Conservation (phyloP, 768 basidiomycete genomes). For the Boletellus emodensis region DNA sequence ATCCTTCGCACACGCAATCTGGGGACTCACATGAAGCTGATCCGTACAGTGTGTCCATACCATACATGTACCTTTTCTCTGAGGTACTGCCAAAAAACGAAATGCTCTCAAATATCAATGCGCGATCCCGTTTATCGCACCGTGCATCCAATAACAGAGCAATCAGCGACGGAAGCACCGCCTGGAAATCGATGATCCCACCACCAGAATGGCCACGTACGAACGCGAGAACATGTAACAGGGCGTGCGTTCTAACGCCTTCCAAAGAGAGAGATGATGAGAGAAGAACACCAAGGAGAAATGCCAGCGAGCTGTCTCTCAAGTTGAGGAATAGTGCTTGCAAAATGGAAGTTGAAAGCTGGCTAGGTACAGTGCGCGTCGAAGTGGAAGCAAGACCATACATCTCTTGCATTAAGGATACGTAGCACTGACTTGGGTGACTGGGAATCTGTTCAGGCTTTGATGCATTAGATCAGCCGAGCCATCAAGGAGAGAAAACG, state of each 20-base stretch:
- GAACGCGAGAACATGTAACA: conserved; percentile 78
- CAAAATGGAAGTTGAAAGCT: conserved; percentile 54
- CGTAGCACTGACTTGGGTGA: conserved; percentile 40
- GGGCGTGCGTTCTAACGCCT: conserved; percentile 48
- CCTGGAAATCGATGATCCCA: conserved; percentile 72
- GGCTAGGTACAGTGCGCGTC: conserved; percentile 36
- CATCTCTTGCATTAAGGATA: conserved; percentile 56
- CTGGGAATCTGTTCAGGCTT: conserved; percentile 11
- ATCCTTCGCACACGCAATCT: neutral
- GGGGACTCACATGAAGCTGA: conserved; percentile 45
- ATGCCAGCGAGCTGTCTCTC: conserved; percentile 66
- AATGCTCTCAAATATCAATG: conserved; percentile 52
- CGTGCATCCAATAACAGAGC: conserved; percentile 43
- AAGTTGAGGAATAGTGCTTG: conserved; percentile 63
- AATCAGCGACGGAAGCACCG: conserved; percentile 66
- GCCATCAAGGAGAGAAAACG: conserved; percentile 5
- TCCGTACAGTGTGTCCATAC: conserved; percentile 72
- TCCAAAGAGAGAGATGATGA: conserved; percentile 28
- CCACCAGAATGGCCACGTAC: conserved; percentile 63
- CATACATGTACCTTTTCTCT: conserved; percentile 56
- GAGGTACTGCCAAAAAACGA: conserved; percentile 39
- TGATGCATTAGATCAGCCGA: conserved; percentile 7
- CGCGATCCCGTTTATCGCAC: conserved; percentile 27
- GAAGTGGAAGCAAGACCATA: conserved; percentile 67
- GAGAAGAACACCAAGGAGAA: conserved; percentile 75